Percentiles rank a stretch among this genome's conserved stretches.
These are phyloP conservation scores for Eremothecium coryli DNA, from an alignment of 1,139 yeast genomes.

Conservation along the genomic window DNA sequence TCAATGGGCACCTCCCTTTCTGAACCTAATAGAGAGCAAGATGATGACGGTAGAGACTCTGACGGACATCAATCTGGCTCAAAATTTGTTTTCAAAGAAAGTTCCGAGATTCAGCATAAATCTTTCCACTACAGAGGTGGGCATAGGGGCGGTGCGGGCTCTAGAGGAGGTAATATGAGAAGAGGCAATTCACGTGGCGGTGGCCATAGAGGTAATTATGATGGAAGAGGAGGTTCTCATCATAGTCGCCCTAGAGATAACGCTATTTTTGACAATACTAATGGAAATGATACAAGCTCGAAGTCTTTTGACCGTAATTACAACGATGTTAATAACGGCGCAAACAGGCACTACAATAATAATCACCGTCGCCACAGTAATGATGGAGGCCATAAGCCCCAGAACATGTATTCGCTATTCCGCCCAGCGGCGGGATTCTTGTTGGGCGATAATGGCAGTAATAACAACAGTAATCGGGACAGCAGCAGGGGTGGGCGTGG, in stretches of 20 bases:
- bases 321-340: conserved; percentile 8
- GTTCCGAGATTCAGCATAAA: neutral
- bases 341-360: conserved; percentile 2
- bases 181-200: conserved; percentile 11
- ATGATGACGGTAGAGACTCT: conserved; percentile 5
- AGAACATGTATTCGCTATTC: conserved; percentile 18
- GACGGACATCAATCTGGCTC: neutral
- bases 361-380: conserved; percentile 7
- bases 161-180: conserved; percentile 11
- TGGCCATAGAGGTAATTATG: conserved; percentile 10
- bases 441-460: conserved; percentile 9
- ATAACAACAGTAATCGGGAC: conserved; percentile 5
- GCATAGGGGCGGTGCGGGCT: conserved; percentile 7
- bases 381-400: conserved; percentile 6
- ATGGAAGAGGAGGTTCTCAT: conserved; percentile 11
- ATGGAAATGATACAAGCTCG: conserved; percentile 4
- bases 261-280: neutral
- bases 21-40: neutral
- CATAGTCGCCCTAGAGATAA: conserved; percentile 6
- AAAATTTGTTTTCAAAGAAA: conserved; percentile 13
- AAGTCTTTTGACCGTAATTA: conserved; percentile 7
- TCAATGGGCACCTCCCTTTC: neutral
- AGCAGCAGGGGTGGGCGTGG: conserved; percentile 12
- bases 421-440: conserved; percentile 27
- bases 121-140: conserved; percentile 10